Conservation (phyloP, 106 monocot species). For the Iris macrosiphon region DNA sequence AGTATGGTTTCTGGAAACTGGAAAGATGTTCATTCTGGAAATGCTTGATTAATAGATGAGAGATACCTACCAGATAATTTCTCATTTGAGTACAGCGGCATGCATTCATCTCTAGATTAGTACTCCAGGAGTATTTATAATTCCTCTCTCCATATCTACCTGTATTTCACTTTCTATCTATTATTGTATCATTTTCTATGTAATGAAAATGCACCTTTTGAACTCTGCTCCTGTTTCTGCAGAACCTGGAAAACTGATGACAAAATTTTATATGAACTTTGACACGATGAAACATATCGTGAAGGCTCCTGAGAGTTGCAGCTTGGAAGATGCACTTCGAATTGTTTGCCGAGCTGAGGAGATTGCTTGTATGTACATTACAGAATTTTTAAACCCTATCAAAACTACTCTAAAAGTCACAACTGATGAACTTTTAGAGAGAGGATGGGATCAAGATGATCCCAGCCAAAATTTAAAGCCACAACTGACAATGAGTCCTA, state of each 20-base stretch:
- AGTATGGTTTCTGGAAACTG: no score
- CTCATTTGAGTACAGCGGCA: no score
- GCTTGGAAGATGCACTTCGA: conserved; percentile 68
- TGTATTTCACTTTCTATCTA: no score
- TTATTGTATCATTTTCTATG: neutral
- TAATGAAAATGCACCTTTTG: neutral
- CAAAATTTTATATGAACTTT: conserved; percentile 91
- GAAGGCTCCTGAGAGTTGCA: conserved; percentile 79
- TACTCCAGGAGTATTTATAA: no score
- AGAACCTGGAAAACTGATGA: conserved; percentile 94
- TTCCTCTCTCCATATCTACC: no score
- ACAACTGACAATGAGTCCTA: neutral
- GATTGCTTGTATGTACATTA: conserved; percentile 63
- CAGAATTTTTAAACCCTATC: neutral
- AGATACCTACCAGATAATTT: no score
- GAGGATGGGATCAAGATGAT: no score
- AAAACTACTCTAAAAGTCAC: neutral
- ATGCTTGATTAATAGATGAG: no score
- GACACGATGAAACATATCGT: conserved; percentile 92
- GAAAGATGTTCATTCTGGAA: no score
- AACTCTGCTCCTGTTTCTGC: conserved; percentile 8
- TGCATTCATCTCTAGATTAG: no score
- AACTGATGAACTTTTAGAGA: neutral
- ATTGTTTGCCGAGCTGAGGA: conserved; percentile 72
- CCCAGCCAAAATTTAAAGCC: no score